Evolutionary conservation across 768 basidiomycete genomes (phyloP).

Genomic region (Serendipita indica): DNA sequence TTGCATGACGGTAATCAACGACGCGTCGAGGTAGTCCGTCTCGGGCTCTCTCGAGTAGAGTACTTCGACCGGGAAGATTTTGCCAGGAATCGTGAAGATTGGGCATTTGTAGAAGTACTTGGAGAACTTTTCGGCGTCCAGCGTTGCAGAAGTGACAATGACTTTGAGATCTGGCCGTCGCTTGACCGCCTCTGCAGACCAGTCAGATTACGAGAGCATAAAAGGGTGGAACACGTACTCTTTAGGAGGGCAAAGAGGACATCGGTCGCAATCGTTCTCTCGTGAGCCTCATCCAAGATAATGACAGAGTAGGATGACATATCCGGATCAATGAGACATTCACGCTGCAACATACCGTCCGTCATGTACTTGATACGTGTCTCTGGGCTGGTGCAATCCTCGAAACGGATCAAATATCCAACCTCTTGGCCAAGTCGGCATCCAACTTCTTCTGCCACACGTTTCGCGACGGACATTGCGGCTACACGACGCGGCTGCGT

Average conservation of each 20-base stretch:
- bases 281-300: slow-evolving; percentile 99
- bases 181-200: slow-evolving; percentile 69
- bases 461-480: slow-evolving; percentile 97
- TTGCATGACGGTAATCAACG: slow-evolving; percentile 98
- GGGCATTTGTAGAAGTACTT: slow-evolving; percentile 98
- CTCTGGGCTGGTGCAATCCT: slow-evolving; percentile 97
- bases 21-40: slow-evolving; percentile 91
- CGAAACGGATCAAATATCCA: slow-evolving; percentile 97
- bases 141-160: slow-evolving; percentile 94
- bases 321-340: slow-evolving; percentile 90
- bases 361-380: slow-evolving; percentile 99
- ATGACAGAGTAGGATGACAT: slow-evolving; percentile 85
- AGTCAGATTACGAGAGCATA: slow-evolving; percentile 23
- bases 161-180: slow-evolving; percentile 90
- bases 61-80: slow-evolving; percentile 95
- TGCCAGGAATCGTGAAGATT: slow-evolving; percentile 99
- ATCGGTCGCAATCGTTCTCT: slow-evolving; percentile 96
- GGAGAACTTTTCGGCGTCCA: slow-evolving; percentile 99
- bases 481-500: slow-evolving; percentile 99
- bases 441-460: slow-evolving; percentile 96
- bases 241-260: slow-evolving; percentile 93
- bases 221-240: slow-evolving; percentile 29
- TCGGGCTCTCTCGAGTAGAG: slow-evolving; percentile 99
- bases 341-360: slow-evolving; percentile 97
- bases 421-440: slow-evolving; percentile 96